Evolutionary conservation across 257 asterid genomes (phyloP), one percentile per base, ranked within the genome.

Genomic region (Ballota nigra): DNA sequence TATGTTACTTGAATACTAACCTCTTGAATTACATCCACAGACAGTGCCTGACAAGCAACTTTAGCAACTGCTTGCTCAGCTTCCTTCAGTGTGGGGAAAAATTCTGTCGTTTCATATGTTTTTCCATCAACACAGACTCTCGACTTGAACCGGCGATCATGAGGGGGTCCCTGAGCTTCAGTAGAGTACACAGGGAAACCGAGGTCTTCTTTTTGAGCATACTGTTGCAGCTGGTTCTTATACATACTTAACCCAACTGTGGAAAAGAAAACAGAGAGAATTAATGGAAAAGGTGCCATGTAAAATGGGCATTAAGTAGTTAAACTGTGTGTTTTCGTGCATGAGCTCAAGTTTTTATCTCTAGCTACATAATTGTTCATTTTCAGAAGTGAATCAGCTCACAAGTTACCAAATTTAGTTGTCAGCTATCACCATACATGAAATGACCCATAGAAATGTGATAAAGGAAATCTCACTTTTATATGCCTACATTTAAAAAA

Each of bases 1-100:
- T 12, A 63, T 51, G 68, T 53, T 6, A 12, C 56, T 36, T 3
- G 45, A 79, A 49, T 59, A 81, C 88, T 83, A 28, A 72, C 98
- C 96, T 90, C 90, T 65, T 81, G 90, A 82, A 67, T 71, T 26
- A 66, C 83, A 62, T 74, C 79, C 52, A 67, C 70, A 1, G 86
- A 78, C 62, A 92, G 71, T 13, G 77, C 62, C 40, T 86, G 88
- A 69, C 94, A 86, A 66, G 97, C 97, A 67, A 79, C 84, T 81
- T 84, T 93, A 5, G 97, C 97, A 52, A 88, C 96, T 34, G 96
- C 89, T 68, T 86, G 96, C 75, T 89, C 96, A 66, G 96, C 94
- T 59, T 89, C 96, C 81, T 88, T 92, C 49, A 92, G 9, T 13
- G 97, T 88, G 15, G 84, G 11, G 40, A 81, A 89, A 70, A 70